A percentile compares a stretch with the other conserved stretches of the same genome.
Conservation (phyloP, 305 asterid species). For the Fraxinus floribunda region DNA sequence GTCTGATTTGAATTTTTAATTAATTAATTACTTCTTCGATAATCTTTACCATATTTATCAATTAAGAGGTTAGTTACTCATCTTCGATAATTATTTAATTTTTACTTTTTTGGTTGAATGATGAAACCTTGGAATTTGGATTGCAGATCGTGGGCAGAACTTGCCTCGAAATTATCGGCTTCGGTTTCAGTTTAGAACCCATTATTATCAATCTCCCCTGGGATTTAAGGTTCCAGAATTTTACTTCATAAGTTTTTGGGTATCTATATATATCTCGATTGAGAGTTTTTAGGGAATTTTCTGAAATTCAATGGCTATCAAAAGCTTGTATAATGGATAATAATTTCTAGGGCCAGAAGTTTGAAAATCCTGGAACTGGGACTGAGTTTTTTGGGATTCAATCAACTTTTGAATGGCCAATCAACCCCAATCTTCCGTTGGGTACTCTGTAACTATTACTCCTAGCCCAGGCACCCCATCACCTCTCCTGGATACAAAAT, state of each 20-base stretch:
- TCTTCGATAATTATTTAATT: background rate
- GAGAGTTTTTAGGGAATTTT: background rate
- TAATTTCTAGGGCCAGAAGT: background rate
- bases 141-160: background rate
- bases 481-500: constrained; percentile 29
- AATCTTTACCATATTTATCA: background rate
- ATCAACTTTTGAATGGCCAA: constrained; percentile 45
- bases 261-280: background rate
- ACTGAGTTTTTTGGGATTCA: constrained; percentile 2
- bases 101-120: background rate
- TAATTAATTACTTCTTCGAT: background rate
- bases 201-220: background rate
- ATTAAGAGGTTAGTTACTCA: background rate
- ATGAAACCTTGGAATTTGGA: background rate
- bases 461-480: constrained; percentile 41
- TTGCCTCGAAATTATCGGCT: background rate
- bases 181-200: background rate
- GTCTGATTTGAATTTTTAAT: background rate
- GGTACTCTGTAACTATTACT: constrained; percentile 38
- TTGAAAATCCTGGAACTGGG: constrained; percentile 18
- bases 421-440: constrained; percentile 49
- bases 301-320: background rate
- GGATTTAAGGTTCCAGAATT: background rate
- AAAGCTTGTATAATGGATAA: background rate
- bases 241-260: background rate